phyloP scores from a whole-genome alignment of 1,284 basidiomycete species.

The Inonotus hispidus region DNA sequence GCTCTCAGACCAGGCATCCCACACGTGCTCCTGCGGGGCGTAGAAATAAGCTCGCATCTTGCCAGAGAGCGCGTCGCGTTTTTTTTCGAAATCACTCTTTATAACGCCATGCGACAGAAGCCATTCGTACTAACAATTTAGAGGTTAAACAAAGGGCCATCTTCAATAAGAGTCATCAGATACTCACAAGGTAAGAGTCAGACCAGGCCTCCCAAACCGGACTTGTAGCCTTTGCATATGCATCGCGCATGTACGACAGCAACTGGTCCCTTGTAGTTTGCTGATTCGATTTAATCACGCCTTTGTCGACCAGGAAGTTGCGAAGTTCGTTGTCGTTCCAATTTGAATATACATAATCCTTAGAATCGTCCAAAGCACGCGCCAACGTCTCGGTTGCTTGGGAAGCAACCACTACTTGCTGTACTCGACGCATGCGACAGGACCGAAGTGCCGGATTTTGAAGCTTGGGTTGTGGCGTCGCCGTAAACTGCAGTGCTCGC shows the following conservation, averaged over 20 bases:
- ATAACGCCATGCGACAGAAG: conserved; percentile 73
- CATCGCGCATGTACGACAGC: conserved; percentile 58
- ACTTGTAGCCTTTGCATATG: conserved; percentile 57
- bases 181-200: conserved; percentile 71
- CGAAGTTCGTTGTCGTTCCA: conserved; percentile 79
- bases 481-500: conserved; percentile 53
- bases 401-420: conserved; percentile 31
- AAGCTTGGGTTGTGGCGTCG: conserved; percentile 42
- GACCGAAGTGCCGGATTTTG: conserved; percentile 36
- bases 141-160: neutral
- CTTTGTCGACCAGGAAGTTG: conserved; percentile 69
- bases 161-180: neutral
- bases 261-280: conserved; percentile 65
- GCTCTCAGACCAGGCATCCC: conserved; percentile 66
- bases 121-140: conserved; percentile 62
- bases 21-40: conserved; percentile 45
- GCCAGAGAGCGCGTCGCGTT: conserved; percentile 62
- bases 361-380: conserved; percentile 62
- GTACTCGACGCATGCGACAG: conserved; percentile 27
- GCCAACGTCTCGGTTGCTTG: conserved; percentile 54
- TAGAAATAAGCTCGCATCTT: conserved; percentile 84
- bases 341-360: conserved; percentile 83
- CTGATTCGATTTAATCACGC: conserved; percentile 61
- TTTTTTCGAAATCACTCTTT: conserved; percentile 51
- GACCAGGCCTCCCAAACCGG: conserved; percentile 84